These are phyloP conservation scores for Cutaneotrichosporon sp. DNA, from an alignment of 1,284 basidiomycete genomes.

Conservation along the genomic window DNA sequence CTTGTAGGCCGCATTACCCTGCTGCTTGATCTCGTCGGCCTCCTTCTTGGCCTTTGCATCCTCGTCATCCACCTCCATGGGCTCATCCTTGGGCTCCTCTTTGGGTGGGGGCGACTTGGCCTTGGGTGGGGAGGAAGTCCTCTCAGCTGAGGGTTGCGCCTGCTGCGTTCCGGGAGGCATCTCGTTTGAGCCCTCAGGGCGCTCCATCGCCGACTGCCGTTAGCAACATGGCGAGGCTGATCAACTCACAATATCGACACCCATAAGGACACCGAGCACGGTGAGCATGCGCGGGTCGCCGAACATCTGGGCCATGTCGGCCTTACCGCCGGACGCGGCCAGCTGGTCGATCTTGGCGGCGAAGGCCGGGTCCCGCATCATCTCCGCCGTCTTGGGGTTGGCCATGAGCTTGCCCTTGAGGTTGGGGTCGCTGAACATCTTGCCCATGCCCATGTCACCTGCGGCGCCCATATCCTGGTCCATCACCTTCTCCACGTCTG, in stretches of 20 bases:
- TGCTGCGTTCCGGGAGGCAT: conserved; percentile 59
- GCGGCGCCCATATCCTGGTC: conserved; percentile 36
- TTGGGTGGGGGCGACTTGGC: conserved; percentile 44
- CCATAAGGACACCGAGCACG: conserved; percentile 88
- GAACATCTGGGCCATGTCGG: conserved; percentile 51
- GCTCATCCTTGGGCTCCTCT: conserved; percentile 52
- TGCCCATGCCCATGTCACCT: conserved; percentile 58
- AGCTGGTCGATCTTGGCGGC: conserved; percentile 56
- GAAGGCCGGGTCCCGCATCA: conserved; percentile 77
- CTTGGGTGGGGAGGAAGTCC: conserved; percentile 38
- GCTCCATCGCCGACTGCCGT: conserved; percentile 65
- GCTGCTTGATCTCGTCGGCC: conserved; percentile 70
- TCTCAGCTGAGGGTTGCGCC: conserved; percentile 7
- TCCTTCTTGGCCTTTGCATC: conserved; percentile 62
- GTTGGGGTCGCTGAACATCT: conserved; percentile 80
- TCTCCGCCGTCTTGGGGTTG: conserved; percentile 78
- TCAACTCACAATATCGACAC: conserved; percentile 71
- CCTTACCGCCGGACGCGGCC: conserved; percentile 45
- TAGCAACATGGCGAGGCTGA: too few species aligned
- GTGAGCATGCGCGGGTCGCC: conserved; percentile 84
- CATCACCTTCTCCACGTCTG: conserved; percentile 72
- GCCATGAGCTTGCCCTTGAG: conserved; percentile 73
- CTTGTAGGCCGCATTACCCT: conserved; percentile 81
- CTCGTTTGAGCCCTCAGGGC: conserved; percentile 79
- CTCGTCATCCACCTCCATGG: conserved; percentile 66